These are phyloP conservation scores for Tolypocladium pustulatum DNA, from an alignment of 2,329 filamentous ascomycete genomes.

Conservation along the genomic window DNA sequence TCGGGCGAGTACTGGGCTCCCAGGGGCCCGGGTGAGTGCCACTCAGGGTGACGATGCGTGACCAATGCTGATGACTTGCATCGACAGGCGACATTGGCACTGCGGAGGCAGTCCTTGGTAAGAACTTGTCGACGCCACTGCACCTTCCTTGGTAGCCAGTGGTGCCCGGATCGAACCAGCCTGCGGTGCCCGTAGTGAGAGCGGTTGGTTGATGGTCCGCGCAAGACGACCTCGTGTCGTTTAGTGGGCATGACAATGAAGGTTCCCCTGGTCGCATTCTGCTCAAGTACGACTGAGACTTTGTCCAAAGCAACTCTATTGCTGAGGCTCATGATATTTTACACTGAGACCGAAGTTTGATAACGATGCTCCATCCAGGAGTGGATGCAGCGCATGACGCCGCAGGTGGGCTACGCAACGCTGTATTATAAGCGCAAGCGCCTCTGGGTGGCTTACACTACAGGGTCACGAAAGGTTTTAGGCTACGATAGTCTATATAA, in stretches of 20 bases:
- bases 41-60: background rate
- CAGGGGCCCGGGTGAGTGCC: slow-evolving; percentile 49
- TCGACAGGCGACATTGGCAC: slow-evolving; percentile 54
- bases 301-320: background rate
- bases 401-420: background rate
- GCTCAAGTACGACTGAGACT: background rate
- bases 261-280: background rate
- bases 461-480: background rate
- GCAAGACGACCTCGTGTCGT: background rate
- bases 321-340: background rate
- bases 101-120: slow-evolving; percentile 52
- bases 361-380: background rate
- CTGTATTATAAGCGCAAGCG: background rate
- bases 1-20: slow-evolving; percentile 67
- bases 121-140: slow-evolving; percentile 50
- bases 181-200: too few relatives aligned
- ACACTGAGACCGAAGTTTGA: background rate
- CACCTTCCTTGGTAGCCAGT: slow-evolving; percentile 52
- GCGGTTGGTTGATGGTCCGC: background rate
- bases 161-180: background rate
- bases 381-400: background rate
- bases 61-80: background rate
- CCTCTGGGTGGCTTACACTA: background rate
- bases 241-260: background rate
- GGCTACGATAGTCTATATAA: background rate